Base-by-base conservation (phyloP, 768 basidiomycete species). In the Plicaturopsis crispa region DNA sequence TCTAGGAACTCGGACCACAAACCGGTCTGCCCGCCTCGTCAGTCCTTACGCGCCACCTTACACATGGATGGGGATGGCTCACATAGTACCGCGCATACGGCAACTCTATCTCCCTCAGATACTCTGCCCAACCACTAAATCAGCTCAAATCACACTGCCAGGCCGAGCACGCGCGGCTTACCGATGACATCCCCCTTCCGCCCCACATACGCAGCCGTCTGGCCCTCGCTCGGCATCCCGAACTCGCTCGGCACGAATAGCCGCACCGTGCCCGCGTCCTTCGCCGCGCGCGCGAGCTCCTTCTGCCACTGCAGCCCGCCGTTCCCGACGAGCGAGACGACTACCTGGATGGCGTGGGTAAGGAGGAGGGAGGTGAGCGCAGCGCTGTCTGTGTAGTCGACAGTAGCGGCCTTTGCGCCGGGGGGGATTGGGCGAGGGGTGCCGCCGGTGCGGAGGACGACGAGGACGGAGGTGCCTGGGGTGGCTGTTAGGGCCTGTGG, bases 171-270 rank as follows among this genome's bases (percentile, higher is more conserved):
- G 18, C 19, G 21, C 19, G 23, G 42, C 54, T 37, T 20, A 54
- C 62, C 49, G 21, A 53, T 59, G 35, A 62, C 38, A 24, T 49
- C 36, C 16, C 53, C 50, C 37, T 65, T 65, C 39, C 38, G 33
- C 21, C 10, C 46, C 33, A 48, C 34, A 12, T 40, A 39, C 6
- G 57, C 56, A 0, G 52, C 54, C 24, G 52, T 55, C 4, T 49
- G 50, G 4, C 56, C 65, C 17, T 55, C 53, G 0, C 54, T 65
- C 12, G 60, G 53, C 45, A 61, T 50, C 16, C 64, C 60, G 19
- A 49, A 66, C 39, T 66, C 65, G 14, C 54, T 56, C 10, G 64
- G 61, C n/a, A 61, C 61, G 34, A 66, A 64, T 33, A 67, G 28
- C 43, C 59, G 58, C 14, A 66, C 60, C 1, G n/a, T n/a, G n/a